Evolutionary conservation across 2,329 filamentous ascomycete species (phyloP), one percentile per base, ranked within the genome.

Genomic region (Claviceps spartinae): DNA sequence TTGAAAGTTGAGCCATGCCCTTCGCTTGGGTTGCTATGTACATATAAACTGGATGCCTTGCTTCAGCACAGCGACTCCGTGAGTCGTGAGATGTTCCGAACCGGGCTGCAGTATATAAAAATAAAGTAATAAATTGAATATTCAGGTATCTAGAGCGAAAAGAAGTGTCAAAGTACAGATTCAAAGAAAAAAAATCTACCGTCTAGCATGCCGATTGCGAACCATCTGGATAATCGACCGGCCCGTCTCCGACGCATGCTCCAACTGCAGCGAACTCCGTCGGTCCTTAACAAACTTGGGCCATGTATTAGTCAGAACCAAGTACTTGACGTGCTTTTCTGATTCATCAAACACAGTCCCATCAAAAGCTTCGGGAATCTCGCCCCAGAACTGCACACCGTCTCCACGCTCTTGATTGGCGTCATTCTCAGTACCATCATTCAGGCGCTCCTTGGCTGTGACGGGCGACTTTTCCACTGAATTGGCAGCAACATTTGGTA

Each of bases 241-340:
- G 18, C 56, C 54, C 5, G 51, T 43, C 50, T 57, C 56, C 8
- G 52, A 43, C 18, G 45, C 42, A 5, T 55, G 48, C 14, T 52
- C 48, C 6, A 59, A 55, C 22, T 62, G 58, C 20, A 60, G 49
- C 5, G 59, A 64, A 22, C 55, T 54, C 11, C 60, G 55, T 30
- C 63, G 56, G 8, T 72, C 68, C 47, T 63, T 67, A 42, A 78
- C 70, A 57, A 76, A 81, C 60, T 76, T 78, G 34, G 76, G 75
- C 82, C 82, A 85, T 0, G 82, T 85, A 60, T 85, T 85, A 14
- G 80, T 83, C 54, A 84, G 67, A 4, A 85, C 81, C 5, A 85
- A 70, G 54, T 84, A 81, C 63, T 82, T 83, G 65, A 85, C 77
- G 57, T 73, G 75, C n/a, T 65, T 64, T 59, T 81, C 73, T 0